Evolutionary conservation across 2,329 filamentous ascomycete genomes (phyloP), one percentile per base, ranked within the genome.

Genomic region (Fusarium tuaranense): DNA sequence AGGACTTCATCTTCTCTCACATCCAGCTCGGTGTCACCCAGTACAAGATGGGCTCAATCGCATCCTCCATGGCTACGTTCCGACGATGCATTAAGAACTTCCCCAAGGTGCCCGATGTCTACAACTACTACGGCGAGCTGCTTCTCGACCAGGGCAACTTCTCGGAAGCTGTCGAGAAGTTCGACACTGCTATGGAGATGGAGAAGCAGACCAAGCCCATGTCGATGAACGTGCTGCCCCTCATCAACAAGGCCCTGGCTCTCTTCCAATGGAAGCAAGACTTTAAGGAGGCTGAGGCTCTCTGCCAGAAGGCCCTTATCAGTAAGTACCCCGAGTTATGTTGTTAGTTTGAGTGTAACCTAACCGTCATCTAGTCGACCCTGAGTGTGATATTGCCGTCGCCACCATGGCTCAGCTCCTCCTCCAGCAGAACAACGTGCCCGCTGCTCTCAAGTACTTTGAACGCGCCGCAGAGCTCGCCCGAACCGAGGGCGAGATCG

Each of bases 91-190:
- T 98, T 84, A 99, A 98, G 92, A 98, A 98, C 86, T 99, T 99
- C 82, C 94, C 95, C 81, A 94, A 96, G 82, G 94, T 97, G 13
- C 95, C 96, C 7, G 97, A 99, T 81, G 97, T 98, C 46, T 99
- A 98, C 89, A 99, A 99, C 89, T 99, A 99, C 90, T 98, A 98
- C 81, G 97, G 97, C 80, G 97, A 99, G 87, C 90, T 99, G 67
- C 89, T 99, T 68, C 92, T 99, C 64, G 97, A 99, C 87, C 97
- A 98, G 87, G 93, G 95, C 84, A 98, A 98, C 85, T 98, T 93
- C 85, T 88, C 94, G 69, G 96, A 99, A 83, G 97, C 97, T 30
- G 95, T 99, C 74, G 94, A 98, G 86, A 98, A 98, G 86, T 99
- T 99, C 80, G 97, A 99, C 83, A 97, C 92, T 30, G 97, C 97